These are phyloP conservation scores for Verticillium isaacii DNA, from an alignment of 2,329 filamentous ascomycete species.

Conservation along the genomic window DNA sequence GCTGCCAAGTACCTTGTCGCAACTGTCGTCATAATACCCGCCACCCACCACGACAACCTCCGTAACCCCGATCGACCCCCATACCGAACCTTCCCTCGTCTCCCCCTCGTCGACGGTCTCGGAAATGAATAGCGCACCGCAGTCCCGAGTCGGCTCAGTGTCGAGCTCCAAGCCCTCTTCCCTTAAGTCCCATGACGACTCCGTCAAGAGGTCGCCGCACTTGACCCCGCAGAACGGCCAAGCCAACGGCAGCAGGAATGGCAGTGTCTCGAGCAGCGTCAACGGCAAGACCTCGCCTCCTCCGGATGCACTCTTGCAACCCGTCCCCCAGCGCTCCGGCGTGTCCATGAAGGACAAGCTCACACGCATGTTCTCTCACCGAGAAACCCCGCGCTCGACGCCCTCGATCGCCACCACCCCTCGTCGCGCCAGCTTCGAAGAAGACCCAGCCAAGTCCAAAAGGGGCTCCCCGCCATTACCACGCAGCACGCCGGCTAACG, in stretches of 20 bases:
- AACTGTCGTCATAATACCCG: neutral
- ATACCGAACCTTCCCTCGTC: neutral
- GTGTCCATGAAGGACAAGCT: constrained; percentile 54
- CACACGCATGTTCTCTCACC: constrained; percentile 57
- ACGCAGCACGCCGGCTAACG: constrained; percentile 21
- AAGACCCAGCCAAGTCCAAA: constrained; percentile 28
- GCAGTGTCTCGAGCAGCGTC: constrained; percentile 4
- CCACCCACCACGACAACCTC: neutral
- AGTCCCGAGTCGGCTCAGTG: constrained; percentile 22
- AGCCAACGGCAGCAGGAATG: constrained; percentile 9
- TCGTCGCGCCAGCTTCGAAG: constrained; percentile 28
- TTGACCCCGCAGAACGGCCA: constrained; percentile 32
- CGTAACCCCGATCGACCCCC: neutral
- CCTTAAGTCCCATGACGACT: constrained; percentile 40
- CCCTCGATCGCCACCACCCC: constrained; percentile 18
- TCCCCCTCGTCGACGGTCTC: constrained; percentile 6
- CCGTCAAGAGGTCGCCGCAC: constrained; percentile 28
- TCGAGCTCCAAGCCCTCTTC: constrained; percentile 45
- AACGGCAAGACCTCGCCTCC: constrained; percentile 17
- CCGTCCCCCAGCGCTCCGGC: constrained; percentile 48
- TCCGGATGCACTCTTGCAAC: constrained; percentile 24
- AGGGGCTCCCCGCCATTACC: constrained; percentile 37
- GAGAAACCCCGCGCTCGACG: constrained; percentile 28
- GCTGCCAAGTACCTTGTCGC: neutral
- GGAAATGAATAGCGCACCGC: constrained; percentile 10